Base-by-base conservation (phyloP, 495 filamentous ascomycete species). In the Xylaria nigripes region DNA sequence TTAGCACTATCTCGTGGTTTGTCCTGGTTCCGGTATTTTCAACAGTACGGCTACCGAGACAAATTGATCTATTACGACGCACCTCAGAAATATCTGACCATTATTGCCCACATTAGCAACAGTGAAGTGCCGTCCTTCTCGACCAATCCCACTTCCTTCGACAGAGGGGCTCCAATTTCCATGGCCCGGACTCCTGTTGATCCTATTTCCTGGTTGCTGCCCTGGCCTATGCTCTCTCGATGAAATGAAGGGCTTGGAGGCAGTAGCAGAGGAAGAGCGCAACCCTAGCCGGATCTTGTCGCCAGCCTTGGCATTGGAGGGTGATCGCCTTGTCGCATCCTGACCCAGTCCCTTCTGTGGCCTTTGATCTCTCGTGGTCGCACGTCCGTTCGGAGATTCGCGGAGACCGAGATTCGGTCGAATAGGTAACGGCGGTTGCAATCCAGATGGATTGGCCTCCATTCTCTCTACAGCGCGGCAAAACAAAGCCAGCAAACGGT, bases 31-130 rank as follows among this genome's bases (percentile, higher is more conserved):
- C 44, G 21, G 15, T 9, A 15, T 46, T 36, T 21, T 48, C 12
- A 23, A 41, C 12, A 21, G 1, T 12, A 34, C n/a, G 32, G 24
- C 22, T 12, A 12, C 44, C 32, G 30, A 43, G n/a, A 22, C 23
- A 19, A 12, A n/a, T 34, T 24, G 16, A n/a, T 19, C n/a, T 25
- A 32, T 51, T 46, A 34, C 10, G 45, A 65, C 80, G 66, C 86
- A 96, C 92, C 91, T 89, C 54, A 97, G 72, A 68, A 93, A 97
- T 68, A 97, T 90, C 69, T 86, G 85, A 32, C 92, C 92, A 73
- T 93, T 92, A 64, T 90, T 87, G 44, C 90, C 91, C 52, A 97
- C 86, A 72, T 95, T 96, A 22, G 87, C 90, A 51, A 96, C 92
- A 9, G 89, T 88, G 69, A 96, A 97, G 63, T 93, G 86, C 46